Base-by-base conservation (phyloP, 805 yeast genomes). In the Pichia ethanolica region DNA sequence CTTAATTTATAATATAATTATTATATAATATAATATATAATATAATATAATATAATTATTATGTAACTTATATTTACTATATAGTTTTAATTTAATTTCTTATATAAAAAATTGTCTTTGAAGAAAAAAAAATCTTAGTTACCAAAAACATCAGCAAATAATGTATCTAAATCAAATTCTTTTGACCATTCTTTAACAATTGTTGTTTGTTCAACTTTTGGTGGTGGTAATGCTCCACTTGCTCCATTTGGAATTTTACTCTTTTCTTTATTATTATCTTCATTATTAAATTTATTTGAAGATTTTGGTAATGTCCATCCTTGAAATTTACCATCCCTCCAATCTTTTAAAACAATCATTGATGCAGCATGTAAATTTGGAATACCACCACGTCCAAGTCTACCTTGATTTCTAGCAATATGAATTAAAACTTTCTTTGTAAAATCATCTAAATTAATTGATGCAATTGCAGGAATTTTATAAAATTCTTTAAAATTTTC, bases 321-420 rank as follows among this genome's bases (percentile, higher is more conserved):
- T 48, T 83, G 69, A 59, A 93, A 81, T 64, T 93, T 81, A 51
- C 99, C 99, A 67, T 90, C 97, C 70, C 97, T 82, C 98, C 98
- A 93, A 69, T 93, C 99, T 60, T 79, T 88, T 62, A 93, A 73
- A 11, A 93, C 84, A 36, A 86, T 74, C 59, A 78, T 66, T 36
- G 95, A 96, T 8, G 98, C 96, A 55, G 90, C 76, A 51, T 81
- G 84, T 54, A 93, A 66, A 65, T 93, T 89, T 50, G 98, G 96
- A 51, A 93, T 69, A 63, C 99, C 99, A 40, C 97, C 96, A 62
- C 79, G 85, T 45, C 96, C 89, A 55, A 93, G 73, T 68, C 97
- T 79, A 51, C 99, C 99, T 67, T 89, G 82, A 58, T 82, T 79
- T 66, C 99, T 83, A 28, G 98, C 96, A 52, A 93, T 83, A 60